A percentile compares a stretch with the other conserved stretches of the same genome.
phyloP scores from a whole-genome alignment of 192 early-diverging fungal species.

The Coemansia sp. region DNA sequence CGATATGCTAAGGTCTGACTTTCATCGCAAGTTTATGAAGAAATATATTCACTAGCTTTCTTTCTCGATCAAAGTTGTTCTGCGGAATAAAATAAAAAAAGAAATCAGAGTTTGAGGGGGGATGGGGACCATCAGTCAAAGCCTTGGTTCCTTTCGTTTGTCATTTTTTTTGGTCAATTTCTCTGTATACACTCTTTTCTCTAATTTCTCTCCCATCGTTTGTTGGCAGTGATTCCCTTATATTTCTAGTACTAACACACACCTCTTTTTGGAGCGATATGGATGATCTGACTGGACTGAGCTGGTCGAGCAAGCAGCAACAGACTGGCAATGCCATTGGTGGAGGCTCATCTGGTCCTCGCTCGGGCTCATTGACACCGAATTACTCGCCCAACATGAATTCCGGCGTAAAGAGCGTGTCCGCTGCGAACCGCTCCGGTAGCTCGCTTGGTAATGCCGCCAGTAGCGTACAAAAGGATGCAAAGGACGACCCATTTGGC shows the following conservation, averaged over 20 bases:
- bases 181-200: conserved; percentile 2
- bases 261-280: conserved; percentile 10
- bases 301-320: conserved; percentile 23
- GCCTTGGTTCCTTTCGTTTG: neutral
- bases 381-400: conserved; percentile 45
- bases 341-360: conserved; percentile 6
- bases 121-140: too few species aligned
- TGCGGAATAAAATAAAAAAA: too few species aligned
- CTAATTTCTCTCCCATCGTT: conserved; percentile 1
- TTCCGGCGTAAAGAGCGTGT: conserved; percentile 1
- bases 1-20: conserved; percentile 94
- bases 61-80: neutral
- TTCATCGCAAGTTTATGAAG: conserved; percentile 95
- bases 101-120: too few species aligned
- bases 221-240: neutral
- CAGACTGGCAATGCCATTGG: neutral
- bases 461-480: conserved; percentile 22
- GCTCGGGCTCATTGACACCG: conserved; percentile 15
- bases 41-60: conserved; percentile 75
- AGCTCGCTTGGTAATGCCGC: neutral
- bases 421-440: conserved; percentile 6
- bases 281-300: conserved; percentile 42
- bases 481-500: conserved; percentile 55
- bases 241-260: neutral
- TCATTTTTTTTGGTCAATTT: conserved; percentile 1